Base-by-base conservation (phyloP, 345 rosid genomes). In the Zanthoxylum bungeanum region DNA sequence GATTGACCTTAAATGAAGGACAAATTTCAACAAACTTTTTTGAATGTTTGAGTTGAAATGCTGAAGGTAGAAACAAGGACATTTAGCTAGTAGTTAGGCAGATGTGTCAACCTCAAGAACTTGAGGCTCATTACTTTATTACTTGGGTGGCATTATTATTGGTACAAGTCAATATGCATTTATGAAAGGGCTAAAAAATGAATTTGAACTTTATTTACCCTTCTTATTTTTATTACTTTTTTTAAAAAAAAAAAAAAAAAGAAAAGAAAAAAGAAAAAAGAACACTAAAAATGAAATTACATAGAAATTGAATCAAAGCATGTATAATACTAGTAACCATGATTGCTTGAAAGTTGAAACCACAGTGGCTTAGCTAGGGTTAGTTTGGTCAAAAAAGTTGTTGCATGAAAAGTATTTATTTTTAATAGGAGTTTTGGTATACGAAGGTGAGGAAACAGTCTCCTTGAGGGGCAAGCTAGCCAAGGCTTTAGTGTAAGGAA, bases 321-420 rank as follows among this genome's bases (percentile, higher is more conserved):
- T n/a, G n/a, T n/a, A n/a, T n/a, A n/a, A n/a, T n/a, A n/a, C n/a
- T n/a, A n/a, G n/a, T n/a, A n/a, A n/a, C n/a, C n/a, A n/a, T n/a
- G 67, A 3, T 24, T 40, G 67, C 34, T 63, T 40, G 51, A 60
- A 60, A 34, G 64, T 42, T 42, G 33, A 63, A 63, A 64, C 55
- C 24, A 44, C 27, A 14, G 25, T 19, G 42, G n/a, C 19, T 22
- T 2, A n/a, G 9, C 9, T 52, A 52, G 12, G 42, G 19, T 12
- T 47, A 30, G 57, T 47, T 47, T 47, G 57, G 69, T 65, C 69
- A 65, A 47, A 28, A 27, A 16, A 64, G 55, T n/a, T 47, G 69
- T 55, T 28, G 19, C 7, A 46, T 1, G 22, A 25, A 64, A 64
- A 46, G 3, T 39, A 64, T 44, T 21, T 27, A 27, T 44, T 27